Evolutionary conservation across 2,329 filamentous ascomycete species (phyloP), one percentile per base, ranked within the genome.

Genomic region (Lecanosticta acicola): DNA sequence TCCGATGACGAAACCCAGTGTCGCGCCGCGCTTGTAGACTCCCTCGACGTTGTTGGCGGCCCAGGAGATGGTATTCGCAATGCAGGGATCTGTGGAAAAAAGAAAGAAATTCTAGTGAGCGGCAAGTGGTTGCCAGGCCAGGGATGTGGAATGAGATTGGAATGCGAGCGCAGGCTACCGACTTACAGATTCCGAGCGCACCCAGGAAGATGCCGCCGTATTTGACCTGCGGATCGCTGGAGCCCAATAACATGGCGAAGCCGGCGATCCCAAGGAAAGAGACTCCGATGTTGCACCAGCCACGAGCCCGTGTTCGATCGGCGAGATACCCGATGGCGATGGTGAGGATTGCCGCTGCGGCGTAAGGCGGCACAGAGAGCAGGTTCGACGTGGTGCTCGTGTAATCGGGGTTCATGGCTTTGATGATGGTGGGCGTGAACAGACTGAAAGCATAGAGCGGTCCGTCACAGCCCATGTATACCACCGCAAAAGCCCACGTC

Each of bases 131-230:
- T n/a, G n/a, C n/a, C n/a, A n/a, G n/a, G n/a, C n/a, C n/a, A n/a
- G n/a, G n/a, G n/a, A n/a, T n/a, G n/a, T n/a, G n/a, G n/a, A n/a
- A n/a, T n/a, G n/a, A n/a, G n/a, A n/a, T n/a, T n/a, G n/a, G n/a
- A n/a, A n/a, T n/a, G n/a, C n/a, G n/a, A n/a, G n/a, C n/a, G n/a
- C 7, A 13, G 14, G 9, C 19, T 19, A 3, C 87, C 71, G 45
- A 95, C 85, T 61, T 81, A 85, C 95, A 95, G 56, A 95, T 94
- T 1, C 90, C 90, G 47, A 91, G 71, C 0, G 90, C 89, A 0
- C 84, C 89, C 0, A 96, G 72, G 66, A 94, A 96, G 0, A 81
- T 85, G 0, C 85, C 90, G 0, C 83, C 85, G 63, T 96, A 96
- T 60, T 89, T 83, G 0, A 91, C 80, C 0, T 73, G 75, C 0